A percentile compares a stretch with the other conserved stretches of the same genome.
These are phyloP conservation scores for Polyplosphaeria fusca DNA, from an alignment of 495 filamentous ascomycete species.

Conservation along the genomic window DNA sequence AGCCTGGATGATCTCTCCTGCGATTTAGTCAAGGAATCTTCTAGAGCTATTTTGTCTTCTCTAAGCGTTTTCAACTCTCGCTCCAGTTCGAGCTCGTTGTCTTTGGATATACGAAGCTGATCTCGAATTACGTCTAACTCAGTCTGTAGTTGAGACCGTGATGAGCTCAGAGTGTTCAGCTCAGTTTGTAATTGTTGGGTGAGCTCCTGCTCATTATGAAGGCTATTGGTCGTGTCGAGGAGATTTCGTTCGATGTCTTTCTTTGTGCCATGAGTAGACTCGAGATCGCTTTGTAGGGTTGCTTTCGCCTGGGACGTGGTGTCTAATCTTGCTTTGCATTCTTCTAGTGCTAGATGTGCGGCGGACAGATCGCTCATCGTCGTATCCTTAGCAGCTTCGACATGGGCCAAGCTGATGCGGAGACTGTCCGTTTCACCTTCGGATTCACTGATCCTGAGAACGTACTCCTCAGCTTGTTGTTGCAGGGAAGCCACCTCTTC, in stretches of 20 bases:
- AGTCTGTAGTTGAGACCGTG: conserved; percentile 6
- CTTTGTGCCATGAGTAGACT: neutral
- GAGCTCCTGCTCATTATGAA: neutral
- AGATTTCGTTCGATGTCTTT: conserved; percentile 15
- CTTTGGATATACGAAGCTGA: neutral
- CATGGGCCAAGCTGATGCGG: neutral
- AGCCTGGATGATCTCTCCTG: neutral
- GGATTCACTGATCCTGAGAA: neutral
- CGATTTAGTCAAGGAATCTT: neutral
- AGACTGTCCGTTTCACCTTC: neutral
- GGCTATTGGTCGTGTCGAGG: neutral
- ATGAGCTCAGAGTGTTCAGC: conserved; percentile 5
- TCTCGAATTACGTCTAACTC: conserved; percentile 10
- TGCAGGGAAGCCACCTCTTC: neutral
- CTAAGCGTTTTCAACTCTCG: neutral
- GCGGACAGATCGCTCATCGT: neutral
- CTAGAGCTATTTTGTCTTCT: neutral
- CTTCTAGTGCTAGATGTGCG: neutral
- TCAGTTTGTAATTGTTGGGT: conserved; percentile 11
- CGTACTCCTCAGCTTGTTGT: neutral
- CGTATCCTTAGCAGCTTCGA: neutral
- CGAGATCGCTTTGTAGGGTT: neutral
- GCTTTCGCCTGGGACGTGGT: neutral
- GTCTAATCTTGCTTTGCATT: neutral
- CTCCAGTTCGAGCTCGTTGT: neutral